Conservation (phyloP, 2,329 filamentous ascomycete genomes). For the Verticillium klebahnii region DNA sequence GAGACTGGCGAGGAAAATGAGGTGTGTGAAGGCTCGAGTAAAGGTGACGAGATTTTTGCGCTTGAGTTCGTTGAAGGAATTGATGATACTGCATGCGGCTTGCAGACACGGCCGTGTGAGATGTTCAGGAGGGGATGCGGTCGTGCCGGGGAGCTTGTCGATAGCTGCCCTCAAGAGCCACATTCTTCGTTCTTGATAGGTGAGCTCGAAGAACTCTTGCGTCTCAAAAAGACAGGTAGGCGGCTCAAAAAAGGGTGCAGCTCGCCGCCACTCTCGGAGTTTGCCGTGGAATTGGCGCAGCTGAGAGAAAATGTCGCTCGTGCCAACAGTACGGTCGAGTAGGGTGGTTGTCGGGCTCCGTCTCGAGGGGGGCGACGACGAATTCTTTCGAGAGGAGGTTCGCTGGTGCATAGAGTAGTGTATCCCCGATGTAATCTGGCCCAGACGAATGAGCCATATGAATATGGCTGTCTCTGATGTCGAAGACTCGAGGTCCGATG, state of each 20-base stretch:
- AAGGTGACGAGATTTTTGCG: neutral
- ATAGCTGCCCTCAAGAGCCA: conserved; percentile 1
- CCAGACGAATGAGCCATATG: neutral
- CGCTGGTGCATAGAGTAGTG: neutral
- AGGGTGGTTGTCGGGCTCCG: no score
- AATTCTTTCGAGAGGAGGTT: no score
- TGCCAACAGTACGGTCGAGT: no score
- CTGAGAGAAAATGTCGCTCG: neutral
- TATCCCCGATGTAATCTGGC: neutral
- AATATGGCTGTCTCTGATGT: neutral
- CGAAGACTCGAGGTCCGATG: no score
- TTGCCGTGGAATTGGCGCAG: conserved; percentile 1
- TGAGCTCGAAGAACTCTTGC: conserved; percentile 4
- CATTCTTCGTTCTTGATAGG: conserved; percentile 4
- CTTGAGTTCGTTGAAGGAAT: neutral
- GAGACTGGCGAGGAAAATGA: conserved; percentile 6
- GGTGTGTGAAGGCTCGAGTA: conserved; percentile 3
- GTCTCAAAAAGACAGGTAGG: conserved; percentile 1
- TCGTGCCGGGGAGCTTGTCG: neutral
- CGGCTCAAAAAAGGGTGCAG: neutral
- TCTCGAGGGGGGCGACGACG: no score
- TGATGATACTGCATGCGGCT: conserved; percentile 6
- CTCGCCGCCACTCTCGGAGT: conserved; percentile 3
- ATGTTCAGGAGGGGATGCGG: neutral
- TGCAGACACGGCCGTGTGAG: conserved; percentile 1